phyloP scores from a whole-genome alignment of 2,329 filamentous ascomycete genomes.

The Lomentospora prolificans region DNA sequence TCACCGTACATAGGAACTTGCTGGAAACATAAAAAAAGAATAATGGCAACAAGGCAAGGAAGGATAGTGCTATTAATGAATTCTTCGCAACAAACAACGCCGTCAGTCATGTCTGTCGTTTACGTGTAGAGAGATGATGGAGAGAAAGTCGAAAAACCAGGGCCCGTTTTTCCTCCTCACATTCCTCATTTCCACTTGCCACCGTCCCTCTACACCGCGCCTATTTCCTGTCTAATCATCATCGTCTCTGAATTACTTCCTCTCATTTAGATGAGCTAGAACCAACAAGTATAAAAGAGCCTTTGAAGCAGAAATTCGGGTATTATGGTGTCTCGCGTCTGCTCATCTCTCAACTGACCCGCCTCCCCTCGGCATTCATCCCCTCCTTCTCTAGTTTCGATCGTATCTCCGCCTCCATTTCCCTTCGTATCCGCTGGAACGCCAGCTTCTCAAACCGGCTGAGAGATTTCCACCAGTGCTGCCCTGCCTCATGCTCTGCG shows the following conservation, averaged over 20 bases:
- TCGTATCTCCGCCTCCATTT: constrained; percentile 42
- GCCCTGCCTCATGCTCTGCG: constrained; percentile 75
- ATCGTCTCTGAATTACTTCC: neutral
- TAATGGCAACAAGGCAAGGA: neutral
- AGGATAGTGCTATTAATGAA: neutral
- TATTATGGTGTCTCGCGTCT: neutral
- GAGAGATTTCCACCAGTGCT: constrained; percentile 83
- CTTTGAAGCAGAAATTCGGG: neutral
- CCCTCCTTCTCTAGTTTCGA: constrained; percentile 36
- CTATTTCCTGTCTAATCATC: neutral
- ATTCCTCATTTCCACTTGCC: neutral
- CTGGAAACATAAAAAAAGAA: too few species aligned
- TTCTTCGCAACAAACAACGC: neutral
- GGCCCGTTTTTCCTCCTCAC: neutral
- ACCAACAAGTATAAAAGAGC: too few species aligned
- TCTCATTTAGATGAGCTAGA: too few species aligned
- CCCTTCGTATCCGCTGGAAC: constrained; percentile 68
- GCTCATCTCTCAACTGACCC: constrained; percentile 1
- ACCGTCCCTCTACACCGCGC: neutral
- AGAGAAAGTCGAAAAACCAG: neutral
- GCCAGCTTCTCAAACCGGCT: constrained; percentile 84
- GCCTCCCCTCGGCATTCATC: constrained; percentile 19
- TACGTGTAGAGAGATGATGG: neutral
- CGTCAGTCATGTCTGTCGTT: neutral
- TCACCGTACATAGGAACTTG: too few species aligned